Evolutionary conservation across 2,329 filamentous ascomycete genomes (phyloP).

Genomic region (Phyllosticta citriasiana): DNA sequence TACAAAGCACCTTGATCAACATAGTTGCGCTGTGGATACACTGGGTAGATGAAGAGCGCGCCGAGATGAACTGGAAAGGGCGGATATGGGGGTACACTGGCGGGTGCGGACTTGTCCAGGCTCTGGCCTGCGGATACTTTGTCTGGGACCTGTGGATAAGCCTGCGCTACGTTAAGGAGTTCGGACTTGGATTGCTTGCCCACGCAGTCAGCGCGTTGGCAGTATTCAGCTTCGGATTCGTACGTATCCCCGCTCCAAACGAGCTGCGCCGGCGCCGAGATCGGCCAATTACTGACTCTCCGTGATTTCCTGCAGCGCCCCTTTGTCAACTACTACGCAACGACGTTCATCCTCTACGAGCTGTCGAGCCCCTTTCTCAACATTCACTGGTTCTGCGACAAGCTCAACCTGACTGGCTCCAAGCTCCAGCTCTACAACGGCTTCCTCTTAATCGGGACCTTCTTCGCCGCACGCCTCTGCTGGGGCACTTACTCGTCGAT

Average conservation of each 20-base stretch:
- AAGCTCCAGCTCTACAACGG: slow-evolving; percentile 68
- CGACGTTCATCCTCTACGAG: slow-evolving; percentile 78
- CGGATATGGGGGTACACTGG: slow-evolving; percentile 72
- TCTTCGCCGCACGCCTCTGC: slow-evolving; percentile 66
- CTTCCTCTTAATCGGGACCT: slow-evolving; percentile 58
- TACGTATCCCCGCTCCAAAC: slow-evolving; percentile 36
- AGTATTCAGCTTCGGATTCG: slow-evolving; percentile 71
- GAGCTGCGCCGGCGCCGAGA: neutral
- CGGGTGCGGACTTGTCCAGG: slow-evolving; percentile 61
- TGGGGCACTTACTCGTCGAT: slow-evolving; percentile 67
- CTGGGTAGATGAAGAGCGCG: slow-evolving; percentile 56
- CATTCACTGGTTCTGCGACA: slow-evolving; percentile 88
- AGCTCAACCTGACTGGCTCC: slow-evolving; percentile 69
- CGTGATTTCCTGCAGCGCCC: slow-evolving; percentile 48
- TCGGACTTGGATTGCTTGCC: slow-evolving; percentile 65
- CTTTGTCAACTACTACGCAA: slow-evolving; percentile 74
- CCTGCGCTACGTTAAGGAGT: slow-evolving; percentile 56
- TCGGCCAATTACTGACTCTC: neutral
- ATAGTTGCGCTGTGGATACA: slow-evolving; percentile 65
- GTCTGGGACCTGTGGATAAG: slow-evolving; percentile 72
- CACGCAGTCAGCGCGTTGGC: slow-evolving; percentile 65
- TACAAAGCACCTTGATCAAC: slow-evolving; percentile 67
- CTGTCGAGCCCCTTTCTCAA: slow-evolving; percentile 78
- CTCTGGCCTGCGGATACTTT: slow-evolving; percentile 71
- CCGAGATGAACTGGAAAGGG: slow-evolving; percentile 54